Percentiles rank a stretch among this genome's conserved stretches.
Conservation (phyloP, 75 land plant species). For the Chamaecyparis obtusa region DNA sequence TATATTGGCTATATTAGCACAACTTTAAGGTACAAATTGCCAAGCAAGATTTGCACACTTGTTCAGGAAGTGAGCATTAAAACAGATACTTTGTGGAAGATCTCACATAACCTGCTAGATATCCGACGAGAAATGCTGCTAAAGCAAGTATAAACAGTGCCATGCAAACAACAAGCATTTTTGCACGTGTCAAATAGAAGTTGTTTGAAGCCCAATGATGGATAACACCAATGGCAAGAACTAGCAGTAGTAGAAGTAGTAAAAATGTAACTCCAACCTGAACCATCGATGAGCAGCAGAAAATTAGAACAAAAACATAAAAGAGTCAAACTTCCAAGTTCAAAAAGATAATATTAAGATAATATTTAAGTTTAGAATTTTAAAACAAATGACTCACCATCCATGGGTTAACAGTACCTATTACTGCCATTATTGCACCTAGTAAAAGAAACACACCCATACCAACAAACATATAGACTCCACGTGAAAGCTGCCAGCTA, state of each 20-base stretch:
- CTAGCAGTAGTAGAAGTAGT: conserved; percentile 74
- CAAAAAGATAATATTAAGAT: not conserved
- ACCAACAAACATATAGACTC: conserved; percentile 76
- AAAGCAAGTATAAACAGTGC: conserved; percentile 87
- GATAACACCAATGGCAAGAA: conserved; percentile 81
- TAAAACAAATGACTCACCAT: conserved; percentile 52
- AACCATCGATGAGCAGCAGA: not conserved
- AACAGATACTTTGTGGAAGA: conserved; percentile 1
- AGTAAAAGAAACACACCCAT: conserved; percentile 86
- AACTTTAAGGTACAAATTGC: not conserved
- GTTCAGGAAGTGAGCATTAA: not conserved
- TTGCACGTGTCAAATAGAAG: conserved; percentile 90
- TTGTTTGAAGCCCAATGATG: conserved; percentile 99
- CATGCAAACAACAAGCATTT: conserved; percentile 81
- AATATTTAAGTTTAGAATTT: not conserved
- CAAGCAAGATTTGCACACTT: not conserved
- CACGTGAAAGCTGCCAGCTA: conserved; percentile 84
- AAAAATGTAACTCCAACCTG: conserved; percentile 96
- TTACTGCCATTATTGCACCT: conserved; percentile 91
- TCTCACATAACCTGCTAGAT: conserved; percentile 59
- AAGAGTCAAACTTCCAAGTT: not conserved
- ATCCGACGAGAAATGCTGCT: conserved; percentile 93
- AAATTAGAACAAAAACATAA: conserved; percentile 6
- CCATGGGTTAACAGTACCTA: conserved; percentile 83
- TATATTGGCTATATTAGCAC: not conserved